These are phyloP conservation scores for Omphalotus olearius DNA, from an alignment of 1,284 basidiomycete genomes.

Conservation along the genomic window DNA sequence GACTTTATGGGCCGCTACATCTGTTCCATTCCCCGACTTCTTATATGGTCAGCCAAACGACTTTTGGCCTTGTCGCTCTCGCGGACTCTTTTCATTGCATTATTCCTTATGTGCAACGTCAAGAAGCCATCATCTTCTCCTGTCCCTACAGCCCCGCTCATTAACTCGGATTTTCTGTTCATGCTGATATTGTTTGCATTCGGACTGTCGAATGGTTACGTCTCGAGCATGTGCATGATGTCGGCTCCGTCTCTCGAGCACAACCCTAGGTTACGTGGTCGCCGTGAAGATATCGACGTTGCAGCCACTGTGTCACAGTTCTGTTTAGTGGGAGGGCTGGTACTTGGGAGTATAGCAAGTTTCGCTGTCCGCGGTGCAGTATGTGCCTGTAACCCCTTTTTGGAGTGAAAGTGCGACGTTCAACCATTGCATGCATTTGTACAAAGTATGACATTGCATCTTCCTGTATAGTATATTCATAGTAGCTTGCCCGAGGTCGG, in stretches of 20 bases:
- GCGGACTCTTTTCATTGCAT: constrained; percentile 76
- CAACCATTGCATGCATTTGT: background rate
- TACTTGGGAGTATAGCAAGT: constrained; percentile 70
- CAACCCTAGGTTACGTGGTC: constrained; percentile 60
- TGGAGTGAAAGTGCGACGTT: constrained; percentile 13
- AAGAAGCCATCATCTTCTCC: constrained; percentile 36
- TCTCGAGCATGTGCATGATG: constrained; percentile 69
- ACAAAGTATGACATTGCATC: too few relatives aligned
- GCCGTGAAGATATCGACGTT: constrained; percentile 74
- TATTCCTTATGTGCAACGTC: constrained; percentile 84
- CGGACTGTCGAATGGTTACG: constrained; percentile 76
- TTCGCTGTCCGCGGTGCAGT: constrained; percentile 70
- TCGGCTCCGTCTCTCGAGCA: constrained; percentile 68
- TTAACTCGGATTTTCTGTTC: constrained; percentile 73
- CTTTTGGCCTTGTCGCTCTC: constrained; percentile 62
- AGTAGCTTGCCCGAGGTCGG: too few relatives aligned
- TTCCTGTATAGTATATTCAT: too few relatives aligned
- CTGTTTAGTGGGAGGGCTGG: constrained; percentile 73
- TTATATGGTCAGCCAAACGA: constrained; percentile 62
- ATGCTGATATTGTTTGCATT: constrained; percentile 71
- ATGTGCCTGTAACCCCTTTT: constrained; percentile 72
- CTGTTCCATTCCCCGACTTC: constrained; percentile 61
- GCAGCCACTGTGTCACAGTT: constrained; percentile 81
- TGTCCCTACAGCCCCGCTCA: constrained; percentile 37
- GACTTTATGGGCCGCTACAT: constrained; percentile 77